A percentile compares a stretch with the other conserved stretches of the same genome.
Evolutionary conservation across 2,329 filamentous ascomycete genomes (phyloP).

Genomic region (Samsoniella hepiali): DNA sequence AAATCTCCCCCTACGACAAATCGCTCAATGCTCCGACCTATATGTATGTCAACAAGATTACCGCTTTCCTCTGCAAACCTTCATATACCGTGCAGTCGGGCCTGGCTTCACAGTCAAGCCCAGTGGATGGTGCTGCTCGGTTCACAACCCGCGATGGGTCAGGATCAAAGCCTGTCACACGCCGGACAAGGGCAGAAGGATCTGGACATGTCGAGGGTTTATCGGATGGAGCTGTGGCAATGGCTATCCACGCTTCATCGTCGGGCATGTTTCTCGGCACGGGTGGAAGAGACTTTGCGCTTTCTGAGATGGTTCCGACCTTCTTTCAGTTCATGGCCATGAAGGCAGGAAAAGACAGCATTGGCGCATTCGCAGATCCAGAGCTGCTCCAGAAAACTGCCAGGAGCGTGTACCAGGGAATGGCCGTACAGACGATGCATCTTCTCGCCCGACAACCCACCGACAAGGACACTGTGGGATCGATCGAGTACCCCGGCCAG

Average conservation of each 20-base stretch:
- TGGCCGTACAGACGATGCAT: slow-evolving; percentile 19
- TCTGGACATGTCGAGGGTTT: slow-evolving; percentile 18
- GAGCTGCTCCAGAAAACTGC: slow-evolving; percentile 19
- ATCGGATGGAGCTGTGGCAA: slow-evolving; percentile 20
- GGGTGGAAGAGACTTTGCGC: slow-evolving; percentile 22
- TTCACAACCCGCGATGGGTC: slow-evolving; percentile 9
- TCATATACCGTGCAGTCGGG: slow-evolving; percentile 23
- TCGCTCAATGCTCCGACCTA: slow-evolving; percentile 16
- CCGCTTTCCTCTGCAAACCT: slow-evolving; percentile 24
- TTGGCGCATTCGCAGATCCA: slow-evolving; percentile 21
- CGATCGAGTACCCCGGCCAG: slow-evolving; percentile 14
- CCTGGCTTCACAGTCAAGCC: slow-evolving; percentile 17
- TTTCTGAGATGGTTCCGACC: slow-evolving; percentile 24
- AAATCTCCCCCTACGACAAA: slow-evolving; percentile 21
- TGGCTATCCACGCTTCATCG: slow-evolving; percentile 20
- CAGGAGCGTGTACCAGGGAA: slow-evolving; percentile 15
- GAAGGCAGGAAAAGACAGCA: slow-evolving; percentile 19
- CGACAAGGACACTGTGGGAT: slow-evolving; percentile 1
- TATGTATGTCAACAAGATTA: slow-evolving; percentile 24
- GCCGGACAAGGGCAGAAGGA: not conserved
- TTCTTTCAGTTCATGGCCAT: slow-evolving; percentile 29
- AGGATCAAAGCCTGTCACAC: not conserved
- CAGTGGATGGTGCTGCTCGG: slow-evolving; percentile 20
- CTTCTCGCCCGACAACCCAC: slow-evolving; percentile 12
- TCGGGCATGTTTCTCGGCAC: slow-evolving; percentile 21